phyloP scores from a whole-genome alignment of 352 stramenopile species.

The Globisporangium cederbergense region DNA sequence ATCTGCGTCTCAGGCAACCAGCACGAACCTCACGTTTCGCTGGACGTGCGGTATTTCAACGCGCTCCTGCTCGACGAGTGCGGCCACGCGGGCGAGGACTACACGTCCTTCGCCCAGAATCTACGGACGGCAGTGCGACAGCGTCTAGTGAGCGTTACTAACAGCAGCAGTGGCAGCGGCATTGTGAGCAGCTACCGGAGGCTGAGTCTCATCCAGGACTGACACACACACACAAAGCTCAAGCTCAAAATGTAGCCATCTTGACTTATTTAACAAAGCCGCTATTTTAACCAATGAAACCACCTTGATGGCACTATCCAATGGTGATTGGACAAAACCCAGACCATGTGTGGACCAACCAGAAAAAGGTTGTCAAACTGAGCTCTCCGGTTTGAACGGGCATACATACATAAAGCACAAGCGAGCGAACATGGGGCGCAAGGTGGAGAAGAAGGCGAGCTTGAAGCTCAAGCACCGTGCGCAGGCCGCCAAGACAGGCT shows the following conservation, averaged over 20 bases:
- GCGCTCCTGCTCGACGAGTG: slow-evolving; percentile 7
- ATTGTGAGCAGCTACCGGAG: too few relatives aligned
- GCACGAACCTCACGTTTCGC: not conserved
- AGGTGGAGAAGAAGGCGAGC: slow-evolving; percentile 15
- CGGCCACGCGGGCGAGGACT: slow-evolving; percentile 6
- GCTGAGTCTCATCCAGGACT: too few relatives aligned
- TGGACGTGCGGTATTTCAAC: slow-evolving; percentile 7
- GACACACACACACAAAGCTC: too few relatives aligned
- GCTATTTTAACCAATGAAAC: too few relatives aligned
- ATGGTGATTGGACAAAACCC: too few relatives aligned
- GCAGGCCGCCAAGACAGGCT: slow-evolving; percentile 17
- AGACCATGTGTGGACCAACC: too few relatives aligned
- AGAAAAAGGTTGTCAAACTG: not conserved
- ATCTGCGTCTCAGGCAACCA: too few relatives aligned
- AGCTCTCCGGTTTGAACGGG: too few relatives aligned
- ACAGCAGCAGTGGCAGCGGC: not conserved
- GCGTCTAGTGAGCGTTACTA: not conserved
- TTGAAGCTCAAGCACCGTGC: slow-evolving; percentile 22
- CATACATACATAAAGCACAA: too few relatives aligned
- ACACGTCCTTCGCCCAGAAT: slow-evolving; percentile 3
- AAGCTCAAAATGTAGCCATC: too few relatives aligned
- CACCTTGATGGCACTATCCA: too few relatives aligned
- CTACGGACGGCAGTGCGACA: not conserved
- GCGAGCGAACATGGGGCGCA: slow-evolving; percentile 7
- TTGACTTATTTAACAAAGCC: too few relatives aligned